These are phyloP conservation scores for Suhomyces vadensis DNA, from an alignment of 805 yeast species.

Conservation along the genomic window DNA sequence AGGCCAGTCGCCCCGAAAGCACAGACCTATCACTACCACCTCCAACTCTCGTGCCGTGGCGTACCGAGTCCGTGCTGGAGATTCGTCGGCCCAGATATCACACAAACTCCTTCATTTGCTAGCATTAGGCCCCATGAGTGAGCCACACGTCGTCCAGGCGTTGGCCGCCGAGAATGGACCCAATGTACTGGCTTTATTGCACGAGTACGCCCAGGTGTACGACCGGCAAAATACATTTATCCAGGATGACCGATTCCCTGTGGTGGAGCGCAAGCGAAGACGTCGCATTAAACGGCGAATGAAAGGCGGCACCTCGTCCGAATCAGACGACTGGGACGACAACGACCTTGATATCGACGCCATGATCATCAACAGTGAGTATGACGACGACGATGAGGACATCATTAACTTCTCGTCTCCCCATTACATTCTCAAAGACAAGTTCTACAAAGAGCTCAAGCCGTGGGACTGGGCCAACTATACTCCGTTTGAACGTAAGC, in stretches of 20 bases:
- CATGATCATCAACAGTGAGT: constrained; percentile 13
- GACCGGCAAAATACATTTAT: constrained; percentile 33
- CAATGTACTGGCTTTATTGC: constrained; percentile 25
- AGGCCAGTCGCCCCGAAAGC: neutral
- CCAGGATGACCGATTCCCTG: constrained; percentile 28
- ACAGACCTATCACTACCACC: constrained; percentile 1
- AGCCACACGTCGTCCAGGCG: constrained; percentile 24
- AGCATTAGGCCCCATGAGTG: constrained; percentile 50
- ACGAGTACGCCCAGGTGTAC: constrained; percentile 30
- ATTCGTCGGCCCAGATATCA: constrained; percentile 5
- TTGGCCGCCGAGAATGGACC: constrained; percentile 19
- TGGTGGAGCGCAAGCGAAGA: constrained; percentile 22
- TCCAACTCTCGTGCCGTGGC: constrained; percentile 1
- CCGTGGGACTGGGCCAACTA: constrained; percentile 40
- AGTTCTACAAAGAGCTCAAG: constrained; percentile 39
- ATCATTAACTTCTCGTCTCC: constrained; percentile 1
- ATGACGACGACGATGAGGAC: constrained; percentile 9
- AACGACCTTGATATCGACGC: constrained; percentile 11
- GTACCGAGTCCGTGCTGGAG: constrained; percentile 6
- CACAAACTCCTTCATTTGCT: constrained; percentile 43
- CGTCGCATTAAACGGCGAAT: constrained; percentile 25
- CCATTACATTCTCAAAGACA: constrained; percentile 37
- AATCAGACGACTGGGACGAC: constrained; percentile 3
- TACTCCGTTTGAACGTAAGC: constrained; percentile 30
- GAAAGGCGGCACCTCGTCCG: constrained; percentile 18